phyloP scores from a whole-genome alignment of 495 filamentous ascomycete species.

The Xylaria scruposa region DNA sequence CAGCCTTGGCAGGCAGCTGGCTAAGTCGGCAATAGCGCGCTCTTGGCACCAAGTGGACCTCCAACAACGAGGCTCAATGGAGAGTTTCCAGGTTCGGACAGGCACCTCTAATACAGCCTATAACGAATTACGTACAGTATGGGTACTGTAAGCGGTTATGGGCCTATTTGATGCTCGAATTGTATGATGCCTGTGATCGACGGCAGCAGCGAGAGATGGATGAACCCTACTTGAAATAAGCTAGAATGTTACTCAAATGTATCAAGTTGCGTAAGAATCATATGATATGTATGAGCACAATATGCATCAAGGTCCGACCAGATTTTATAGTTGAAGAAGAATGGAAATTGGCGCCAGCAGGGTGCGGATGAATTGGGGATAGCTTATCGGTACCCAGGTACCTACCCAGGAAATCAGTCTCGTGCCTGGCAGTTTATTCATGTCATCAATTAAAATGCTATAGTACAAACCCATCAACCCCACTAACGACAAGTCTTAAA shows the following conservation, averaged over 20 bases:
- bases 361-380: background rate
- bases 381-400: background rate
- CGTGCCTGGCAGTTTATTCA: no score
- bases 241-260: background rate
- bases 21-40: slow-evolving; percentile 25
- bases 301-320: background rate
- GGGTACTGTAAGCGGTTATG: slow-evolving; percentile 31
- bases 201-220: background rate
- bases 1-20: slow-evolving; percentile 19
- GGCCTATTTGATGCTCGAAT: background rate
- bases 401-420: background rate
- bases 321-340: background rate
- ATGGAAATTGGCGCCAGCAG: background rate
- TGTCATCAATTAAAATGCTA: no score
- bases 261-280: background rate
- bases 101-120: background rate
- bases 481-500: no score
- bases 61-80: background rate
- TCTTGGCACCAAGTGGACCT: slow-evolving; percentile 25
- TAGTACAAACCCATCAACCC: no score
- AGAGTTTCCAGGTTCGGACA: background rate
- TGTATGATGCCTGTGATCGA: background rate
- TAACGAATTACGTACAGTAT: background rate
- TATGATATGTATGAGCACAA: background rate
- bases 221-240: background rate